phyloP scores from a whole-genome alignment of 176 grass and related monocot species.

The Triticum monococcum region DNA sequence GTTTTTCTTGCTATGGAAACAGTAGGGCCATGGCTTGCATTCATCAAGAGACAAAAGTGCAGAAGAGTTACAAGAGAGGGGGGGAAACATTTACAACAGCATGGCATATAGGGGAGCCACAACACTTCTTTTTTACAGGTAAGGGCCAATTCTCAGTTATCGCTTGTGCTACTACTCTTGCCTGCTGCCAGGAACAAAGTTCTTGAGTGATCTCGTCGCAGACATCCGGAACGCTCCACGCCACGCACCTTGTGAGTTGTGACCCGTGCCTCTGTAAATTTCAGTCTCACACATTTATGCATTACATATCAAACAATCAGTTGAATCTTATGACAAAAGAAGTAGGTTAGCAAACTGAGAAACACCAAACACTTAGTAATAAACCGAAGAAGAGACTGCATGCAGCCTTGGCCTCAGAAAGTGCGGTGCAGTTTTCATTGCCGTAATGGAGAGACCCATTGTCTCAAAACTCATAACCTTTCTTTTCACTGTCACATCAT shows the following conservation, averaged over 20 bases:
- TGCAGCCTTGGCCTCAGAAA: background rate
- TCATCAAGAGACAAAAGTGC: background rate
- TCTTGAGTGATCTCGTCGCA: too few relatives aligned
- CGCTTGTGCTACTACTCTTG: background rate
- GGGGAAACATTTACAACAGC: background rate
- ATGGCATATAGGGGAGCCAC: background rate
- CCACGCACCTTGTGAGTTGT: background rate
- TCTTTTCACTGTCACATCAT: background rate
- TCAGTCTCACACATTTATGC: too few relatives aligned
- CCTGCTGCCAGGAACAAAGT: background rate
- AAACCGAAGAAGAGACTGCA: background rate
- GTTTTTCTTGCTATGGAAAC: too few relatives aligned
- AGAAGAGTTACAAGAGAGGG: background rate
- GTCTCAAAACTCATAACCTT: background rate
- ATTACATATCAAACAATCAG: too few relatives aligned
- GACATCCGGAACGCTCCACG: too few relatives aligned
- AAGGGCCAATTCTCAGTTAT: background rate
- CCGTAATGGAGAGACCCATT: background rate
- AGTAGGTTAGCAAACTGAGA: background rate
- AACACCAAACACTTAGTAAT: background rate
- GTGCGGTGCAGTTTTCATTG: background rate
- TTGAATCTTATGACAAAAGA: too few relatives aligned
- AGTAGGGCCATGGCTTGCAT: background rate
- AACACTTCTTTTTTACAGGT: background rate
- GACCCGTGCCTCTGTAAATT: background rate